phyloP scores from a whole-genome alignment of 164 flowering plant genomes.

The Dillenia suffruticosa region DNA sequence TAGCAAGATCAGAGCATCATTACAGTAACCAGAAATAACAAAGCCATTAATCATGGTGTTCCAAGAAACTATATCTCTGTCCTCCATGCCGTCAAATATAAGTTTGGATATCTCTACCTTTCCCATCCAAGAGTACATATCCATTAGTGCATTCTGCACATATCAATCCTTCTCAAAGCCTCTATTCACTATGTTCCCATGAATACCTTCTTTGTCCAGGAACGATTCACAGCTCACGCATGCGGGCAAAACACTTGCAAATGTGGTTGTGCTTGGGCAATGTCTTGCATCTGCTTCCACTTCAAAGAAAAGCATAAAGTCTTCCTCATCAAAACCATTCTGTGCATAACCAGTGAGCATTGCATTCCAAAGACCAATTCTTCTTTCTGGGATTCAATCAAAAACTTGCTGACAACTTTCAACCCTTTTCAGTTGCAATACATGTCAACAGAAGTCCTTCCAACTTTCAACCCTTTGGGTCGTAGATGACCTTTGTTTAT shows the following conservation, averaged over 20 bases:
- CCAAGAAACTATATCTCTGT: constrained; percentile 68
- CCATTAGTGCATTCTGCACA: constrained; percentile 83
- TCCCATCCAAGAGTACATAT: constrained; percentile 70
- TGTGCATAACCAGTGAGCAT: constrained; percentile 33
- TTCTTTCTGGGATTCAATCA: constrained; percentile 30
- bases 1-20: constrained; percentile 50
- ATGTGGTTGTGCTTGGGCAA: too few species aligned
- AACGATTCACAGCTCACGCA: constrained; percentile 53
- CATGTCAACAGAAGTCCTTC: constrained; percentile 84
- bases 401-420: constrained; percentile 52
- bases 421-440: constrained; percentile 62
- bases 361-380: constrained; percentile 69
- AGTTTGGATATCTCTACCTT: constrained; percentile 39
- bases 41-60: constrained; percentile 81
- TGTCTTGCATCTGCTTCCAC: too few species aligned
- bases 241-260: constrained; percentile 35
- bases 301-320: too few species aligned
- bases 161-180: constrained; percentile 47
- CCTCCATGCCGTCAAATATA: constrained; percentile 55
- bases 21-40: constrained; percentile 42
- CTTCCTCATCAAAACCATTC: too few species aligned
- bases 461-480: too few species aligned
- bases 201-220: constrained; percentile 50
- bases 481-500: too few species aligned
- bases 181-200: constrained; percentile 59